Evolutionary conservation across 2,329 filamentous ascomycete species (phyloP), one percentile per base, ranked within the genome.

Genomic region (Penicillium sp.): DNA sequence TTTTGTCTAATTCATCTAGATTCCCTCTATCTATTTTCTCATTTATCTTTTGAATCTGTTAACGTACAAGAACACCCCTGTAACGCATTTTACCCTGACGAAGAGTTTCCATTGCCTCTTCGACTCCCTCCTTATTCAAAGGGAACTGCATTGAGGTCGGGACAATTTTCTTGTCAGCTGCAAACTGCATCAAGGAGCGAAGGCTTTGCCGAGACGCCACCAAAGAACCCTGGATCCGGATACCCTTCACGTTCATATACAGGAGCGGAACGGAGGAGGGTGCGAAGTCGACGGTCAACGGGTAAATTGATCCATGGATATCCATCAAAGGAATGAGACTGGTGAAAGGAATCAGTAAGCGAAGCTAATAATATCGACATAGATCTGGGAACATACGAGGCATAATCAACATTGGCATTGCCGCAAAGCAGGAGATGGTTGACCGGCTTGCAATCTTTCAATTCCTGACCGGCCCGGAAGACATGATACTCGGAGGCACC

Each of bases 81-180:
- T 77, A 82, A 64, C 68, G 75, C 61, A 79, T 79, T 42, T 78
- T 73, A 8, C 79, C 79, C 14, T 70, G 63, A 54, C 78, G 67
- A 56, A 82, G 61, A 66, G 75, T 73, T 65, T 81, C 64, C 70
- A 81, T 73, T 22, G 79, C 71, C 27, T 63, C 31, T 42, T 67
- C 64, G 22, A 66, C 53, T 26, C 64, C 64, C 18, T 56, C 59
- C 72, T 74, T 53, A 18, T 70, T 77, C 49, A 90, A 74, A 1
- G 83, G 78, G 67, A 84, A 89, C 66, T 77, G 84, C 77, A 89
- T 82, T 25, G 88, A 73, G 70, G 88, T 79, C 52, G 86, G 87
- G 67, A 81, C 80, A 59, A 90, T 80, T 14, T 78, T 78, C 62
- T 89, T 84, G n/a, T 76, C 72, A 57, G 79, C 74, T 1, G 86